A percentile compares a stretch with the other conserved stretches of the same genome.
These are phyloP conservation scores for Porphyrellus cyaneotinctus DNA, from an alignment of 768 basidiomycete genomes.

Conservation along the genomic window DNA sequence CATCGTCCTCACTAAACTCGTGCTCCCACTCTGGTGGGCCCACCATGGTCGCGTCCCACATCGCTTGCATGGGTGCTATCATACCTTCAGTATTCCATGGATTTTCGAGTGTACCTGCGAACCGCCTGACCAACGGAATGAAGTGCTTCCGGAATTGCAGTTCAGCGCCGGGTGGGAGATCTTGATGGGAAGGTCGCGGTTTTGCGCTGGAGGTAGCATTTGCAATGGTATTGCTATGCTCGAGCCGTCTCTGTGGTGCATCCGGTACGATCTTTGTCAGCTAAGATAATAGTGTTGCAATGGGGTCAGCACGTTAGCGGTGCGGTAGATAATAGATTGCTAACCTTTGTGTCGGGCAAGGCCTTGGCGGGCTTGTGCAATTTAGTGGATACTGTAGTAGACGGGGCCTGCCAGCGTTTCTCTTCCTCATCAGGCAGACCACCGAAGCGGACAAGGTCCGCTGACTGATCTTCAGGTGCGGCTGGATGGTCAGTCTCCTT, in stretches of 20 bases:
- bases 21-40: not conserved
- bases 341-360: not conserved
- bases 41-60: not conserved
- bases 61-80: not conserved
- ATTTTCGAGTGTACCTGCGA: not conserved
- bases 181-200: not conserved
- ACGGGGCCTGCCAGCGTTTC: not conserved
- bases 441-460: too few species aligned
- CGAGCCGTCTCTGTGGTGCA: not conserved
- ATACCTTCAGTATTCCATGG: not conserved
- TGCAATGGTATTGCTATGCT: not conserved
- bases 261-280: not conserved
- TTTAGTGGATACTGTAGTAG: not conserved
- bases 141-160: not conserved
- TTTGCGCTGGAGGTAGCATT: not conserved
- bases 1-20: not conserved
- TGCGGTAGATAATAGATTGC: not conserved
- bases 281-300: not conserved
- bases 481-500: not conserved
- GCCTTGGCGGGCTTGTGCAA: not conserved
- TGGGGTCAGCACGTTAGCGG: too few species aligned
- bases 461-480: not conserved
- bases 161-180: not conserved
- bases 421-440: not conserved
- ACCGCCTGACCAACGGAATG: not conserved